Evolutionary conservation across 768 basidiomycete genomes (phyloP).

Genomic region (Auriscalpium vulgare): DNA sequence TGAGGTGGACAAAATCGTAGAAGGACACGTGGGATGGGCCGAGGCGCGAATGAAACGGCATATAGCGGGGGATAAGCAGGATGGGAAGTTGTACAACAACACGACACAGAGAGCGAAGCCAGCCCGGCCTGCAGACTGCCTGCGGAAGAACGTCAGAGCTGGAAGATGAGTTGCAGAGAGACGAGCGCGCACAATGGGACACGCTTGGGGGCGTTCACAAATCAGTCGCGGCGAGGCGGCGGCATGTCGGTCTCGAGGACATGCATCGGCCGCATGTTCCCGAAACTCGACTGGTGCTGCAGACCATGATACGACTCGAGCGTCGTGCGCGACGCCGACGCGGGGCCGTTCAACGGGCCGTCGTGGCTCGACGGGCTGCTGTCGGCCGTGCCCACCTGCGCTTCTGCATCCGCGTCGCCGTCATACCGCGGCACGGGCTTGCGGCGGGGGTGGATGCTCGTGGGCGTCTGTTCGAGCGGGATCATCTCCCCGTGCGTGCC

Average conservation of each 20-base stretch:
- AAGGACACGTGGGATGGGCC: background rate
- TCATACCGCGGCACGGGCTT: conserved; percentile 15
- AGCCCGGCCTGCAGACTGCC: conserved; percentile 14
- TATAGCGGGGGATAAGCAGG: background rate
- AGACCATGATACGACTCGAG: conserved; percentile 13
- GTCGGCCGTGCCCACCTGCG: background rate
- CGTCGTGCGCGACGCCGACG: conserved; percentile 17
- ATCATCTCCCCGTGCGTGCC: background rate
- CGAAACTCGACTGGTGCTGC: conserved; percentile 25
- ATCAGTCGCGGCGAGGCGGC: background rate
- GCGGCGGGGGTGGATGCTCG: conserved; percentile 3
- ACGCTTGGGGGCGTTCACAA: background rate
- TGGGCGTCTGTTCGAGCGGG: conserved; percentile 6
- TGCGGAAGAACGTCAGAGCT: background rate
- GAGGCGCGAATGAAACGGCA: background rate
- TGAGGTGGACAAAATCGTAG: background rate
- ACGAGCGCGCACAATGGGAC: too few relatives aligned
- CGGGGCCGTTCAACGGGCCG: background rate
- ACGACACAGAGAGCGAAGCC: background rate
- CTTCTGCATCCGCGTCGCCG: background rate
- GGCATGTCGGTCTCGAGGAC: conserved; percentile 24
- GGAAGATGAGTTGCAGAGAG: background rate
- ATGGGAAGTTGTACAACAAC: background rate
- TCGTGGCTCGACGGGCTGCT: background rate
- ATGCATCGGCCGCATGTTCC: conserved; percentile 21